Evolutionary conservation across 257 asterid genomes (phyloP), one percentile per base, ranked within the genome.

Genomic region (Capsicum pubescens): DNA sequence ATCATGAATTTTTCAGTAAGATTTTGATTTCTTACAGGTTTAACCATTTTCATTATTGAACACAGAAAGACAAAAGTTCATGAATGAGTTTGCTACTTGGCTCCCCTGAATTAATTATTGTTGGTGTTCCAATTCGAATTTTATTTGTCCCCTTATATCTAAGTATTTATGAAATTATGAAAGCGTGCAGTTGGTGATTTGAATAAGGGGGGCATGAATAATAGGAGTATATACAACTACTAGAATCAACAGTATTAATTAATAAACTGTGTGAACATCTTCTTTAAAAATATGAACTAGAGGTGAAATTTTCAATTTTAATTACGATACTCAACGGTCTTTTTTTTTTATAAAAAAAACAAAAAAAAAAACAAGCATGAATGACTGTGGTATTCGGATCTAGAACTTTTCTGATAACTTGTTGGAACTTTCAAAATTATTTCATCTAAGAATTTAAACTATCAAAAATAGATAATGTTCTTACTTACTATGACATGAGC

Each of bases 161-260:
- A 11, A 26, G 79, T 46, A n/a, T 71, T 46, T 71, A 46, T 71
- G 79, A 71, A 48, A n/a, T 50, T 74, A 50, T 74, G 80, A 35
- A 48, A 74, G 48, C 3, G 21, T 76, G 26, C 14, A 76, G 21
- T 54, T 76, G 81, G 63, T 14, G 48, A 50, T 74, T 21, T 50
- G 42, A 74, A 74, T 12, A 74, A 12, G 81, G 44, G 54, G 46
- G 11, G 21, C 12, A 52, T 76, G 48, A 76, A 26, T 52, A 26
- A 52, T 13, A 68, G 19, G 71, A 12, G 3, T 8, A 39, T 21
- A 21, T 13, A 26, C 32, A 76, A 35, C 21, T 21, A 26, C 46
- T 52, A 76, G 63, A 19, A 74, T 50, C 61, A 26, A 50, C 7
- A 14, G 9, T 76, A 54, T 52, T 52, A 76, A 39, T 39, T 39